Evolutionary conservation across 192 early-diverging fungal species (phyloP), one percentile per base, ranked within the genome.

Genomic region (Rhizophagus prolifer): DNA sequence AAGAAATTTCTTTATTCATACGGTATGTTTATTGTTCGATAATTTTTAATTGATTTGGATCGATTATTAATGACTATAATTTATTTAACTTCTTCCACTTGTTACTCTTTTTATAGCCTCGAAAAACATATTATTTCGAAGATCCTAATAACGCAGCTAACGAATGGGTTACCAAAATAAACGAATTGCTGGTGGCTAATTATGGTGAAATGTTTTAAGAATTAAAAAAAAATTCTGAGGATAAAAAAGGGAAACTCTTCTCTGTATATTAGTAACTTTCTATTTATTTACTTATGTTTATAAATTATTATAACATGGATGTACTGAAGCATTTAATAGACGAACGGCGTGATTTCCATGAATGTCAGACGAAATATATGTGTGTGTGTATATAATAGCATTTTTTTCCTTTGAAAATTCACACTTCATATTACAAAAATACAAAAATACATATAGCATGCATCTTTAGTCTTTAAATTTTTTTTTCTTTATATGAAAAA

Each of bases 1-100:
- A 71, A 88, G 87, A 34, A 79, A 85, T 31, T 91, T 91, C 47
- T 87, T 85, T 60, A 84, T 93, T 21, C 88, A 91, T 77, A 91
- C 90, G 26, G 85, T 85, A 82, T 80, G 80, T 70, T 21, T 58
- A 10, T 4, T 70, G 13, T 10, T 13, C 25, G 7, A 14, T 67
- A 10, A n/a, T 38, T 34, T 7, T 13, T 38, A n/a, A 9, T n/a
- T n/a, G 2, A 21, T n/a, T n/a, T 0, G 16, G 7, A 31, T 14
- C n/a, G n/a, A n/a, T n/a, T n/a, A n/a, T n/a, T n/a, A n/a, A n/a
- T 13, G 2, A 62, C 9, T 28, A 9, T 62, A 10, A 12, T 62
- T 28, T 26, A 23, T 62, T 12, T 44, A 9, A 44, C 10, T 44
- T 44, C 31, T 26, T 63, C 44, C 19, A 46, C 7, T 59, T 70